A percentile compares a stretch with the other conserved stretches of the same genome.
Conservation (phyloP, 2,329 filamentous ascomycete genomes). For the Aspergillus clavatus region DNA sequence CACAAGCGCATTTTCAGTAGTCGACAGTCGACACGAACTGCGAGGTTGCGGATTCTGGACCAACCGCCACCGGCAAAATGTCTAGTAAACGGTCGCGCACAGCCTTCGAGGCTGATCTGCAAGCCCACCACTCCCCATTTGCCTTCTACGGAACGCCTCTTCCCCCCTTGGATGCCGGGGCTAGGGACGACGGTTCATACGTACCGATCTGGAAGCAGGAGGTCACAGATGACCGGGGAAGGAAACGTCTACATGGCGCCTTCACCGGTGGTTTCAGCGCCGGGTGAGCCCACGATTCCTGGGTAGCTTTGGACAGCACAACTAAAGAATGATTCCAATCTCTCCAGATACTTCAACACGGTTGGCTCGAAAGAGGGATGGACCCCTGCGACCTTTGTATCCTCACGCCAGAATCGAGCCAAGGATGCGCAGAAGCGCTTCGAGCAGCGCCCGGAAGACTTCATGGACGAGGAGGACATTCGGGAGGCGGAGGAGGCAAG, state of each 20-base stretch:
- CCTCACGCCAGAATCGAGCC: slow-evolving; percentile 73
- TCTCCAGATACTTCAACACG: slow-evolving; percentile 83
- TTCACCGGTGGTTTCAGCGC: slow-evolving; percentile 97
- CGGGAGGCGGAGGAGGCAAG: slow-evolving; percentile 77
- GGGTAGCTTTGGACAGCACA: slow-evolving; percentile 25
- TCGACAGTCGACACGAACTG: too few relatives aligned
- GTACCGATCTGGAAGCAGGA: slow-evolving; percentile 98
- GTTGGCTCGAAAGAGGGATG: slow-evolving; percentile 98
- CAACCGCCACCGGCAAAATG: too few relatives aligned
- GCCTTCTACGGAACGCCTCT: slow-evolving; percentile 80
- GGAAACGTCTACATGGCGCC: slow-evolving; percentile 87
- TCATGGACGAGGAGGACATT: slow-evolving; percentile 96
- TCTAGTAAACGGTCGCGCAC: slow-evolving; percentile 73
- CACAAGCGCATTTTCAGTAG: too few relatives aligned
- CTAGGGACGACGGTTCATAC: slow-evolving; percentile 85
- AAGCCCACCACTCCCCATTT: slow-evolving; percentile 65
- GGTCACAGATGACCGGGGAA: slow-evolving; percentile 84
- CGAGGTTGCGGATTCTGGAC: too few relatives aligned
- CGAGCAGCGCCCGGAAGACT: slow-evolving; percentile 72
- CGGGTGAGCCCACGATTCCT: slow-evolving; percentile 59
- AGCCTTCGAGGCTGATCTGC: slow-evolving; percentile 70
- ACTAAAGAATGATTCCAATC: slow-evolving; percentile 27
- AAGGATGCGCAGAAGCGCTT: slow-evolving; percentile 56
- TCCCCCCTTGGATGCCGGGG: slow-evolving; percentile 68
- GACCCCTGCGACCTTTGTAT: slow-evolving; percentile 87